phyloP scores from a whole-genome alignment of 192 early-diverging fungal species.

The Entomortierella lignicola region DNA sequence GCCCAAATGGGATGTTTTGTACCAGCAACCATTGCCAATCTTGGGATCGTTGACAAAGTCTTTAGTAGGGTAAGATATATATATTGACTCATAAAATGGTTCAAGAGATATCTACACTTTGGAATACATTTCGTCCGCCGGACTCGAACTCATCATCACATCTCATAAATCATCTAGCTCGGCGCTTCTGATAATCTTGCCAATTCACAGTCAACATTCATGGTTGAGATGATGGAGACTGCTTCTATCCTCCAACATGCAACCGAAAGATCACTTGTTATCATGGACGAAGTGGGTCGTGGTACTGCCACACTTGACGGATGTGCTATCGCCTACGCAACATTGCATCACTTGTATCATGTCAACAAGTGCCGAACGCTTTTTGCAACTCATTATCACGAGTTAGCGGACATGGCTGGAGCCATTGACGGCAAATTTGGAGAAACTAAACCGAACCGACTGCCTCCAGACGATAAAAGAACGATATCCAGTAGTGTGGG shows the following conservation, averaged over 20 bases:
- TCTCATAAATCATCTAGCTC: conserved; percentile 34
- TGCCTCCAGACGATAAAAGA: not conserved
- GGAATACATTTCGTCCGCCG: too few relatives aligned
- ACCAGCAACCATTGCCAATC: conserved; percentile 54
- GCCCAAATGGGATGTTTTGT: conserved; percentile 67
- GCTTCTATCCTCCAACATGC: conserved; percentile 58
- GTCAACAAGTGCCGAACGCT: conserved; percentile 68
- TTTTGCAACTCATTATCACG: conserved; percentile 86
- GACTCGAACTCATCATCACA: not conserved
- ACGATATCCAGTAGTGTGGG: not conserved
- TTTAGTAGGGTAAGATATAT: conserved; percentile 57
- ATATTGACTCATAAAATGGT: too few relatives aligned
- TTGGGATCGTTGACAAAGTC: conserved; percentile 62
- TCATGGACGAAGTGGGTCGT: conserved; percentile 66
- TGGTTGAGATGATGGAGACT: conserved; percentile 66
- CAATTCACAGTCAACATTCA: conserved; percentile 64
- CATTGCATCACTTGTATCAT: conserved; percentile 68
- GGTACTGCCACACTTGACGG: conserved; percentile 75
- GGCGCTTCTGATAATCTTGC: conserved; percentile 64
- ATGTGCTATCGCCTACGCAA: conserved; percentile 77
- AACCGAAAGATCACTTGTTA: conserved; percentile 58
- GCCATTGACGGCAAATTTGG: conserved; percentile 7
- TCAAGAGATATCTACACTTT: too few relatives aligned
- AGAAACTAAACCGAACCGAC: not conserved
- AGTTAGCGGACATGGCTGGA: conserved; percentile 67